Conservation (phyloP, 225 moss, liverwort and hornwort genomes). For the Polytrichum commune region DNA sequence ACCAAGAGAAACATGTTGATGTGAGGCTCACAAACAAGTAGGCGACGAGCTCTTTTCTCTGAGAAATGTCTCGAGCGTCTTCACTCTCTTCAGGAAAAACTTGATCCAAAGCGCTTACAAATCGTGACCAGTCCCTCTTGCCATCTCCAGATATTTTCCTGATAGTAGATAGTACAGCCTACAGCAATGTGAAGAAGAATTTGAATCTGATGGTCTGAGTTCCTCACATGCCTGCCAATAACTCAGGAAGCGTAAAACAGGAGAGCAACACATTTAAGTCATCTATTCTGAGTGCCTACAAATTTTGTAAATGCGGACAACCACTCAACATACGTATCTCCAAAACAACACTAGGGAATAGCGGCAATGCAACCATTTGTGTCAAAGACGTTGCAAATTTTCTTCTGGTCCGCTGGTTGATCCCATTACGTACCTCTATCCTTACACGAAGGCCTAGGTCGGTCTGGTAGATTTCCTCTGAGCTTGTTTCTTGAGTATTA, state of each 20-base stretch:
- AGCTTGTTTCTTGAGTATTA: slow-evolving; percentile 12
- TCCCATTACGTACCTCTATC: slow-evolving; percentile 33
- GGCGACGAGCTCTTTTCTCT: slow-evolving; percentile 36
- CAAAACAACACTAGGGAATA: no score
- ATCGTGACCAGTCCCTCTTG: slow-evolving; percentile 33
- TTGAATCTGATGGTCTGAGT: not conserved
- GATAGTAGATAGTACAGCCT: slow-evolving; percentile 37
- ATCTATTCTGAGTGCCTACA: not conserved
- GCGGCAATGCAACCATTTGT: no score
- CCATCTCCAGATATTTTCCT: slow-evolving; percentile 11
- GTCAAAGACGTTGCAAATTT: not conserved
- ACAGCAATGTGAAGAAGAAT: not conserved
- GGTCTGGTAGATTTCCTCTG: slow-evolving; percentile 29
- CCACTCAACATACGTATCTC: no score
- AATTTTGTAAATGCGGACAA: not conserved
- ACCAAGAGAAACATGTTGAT: not conserved
- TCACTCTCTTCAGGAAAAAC: slow-evolving; percentile 23
- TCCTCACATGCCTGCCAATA: not conserved
- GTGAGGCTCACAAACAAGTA: slow-evolving; percentile 15
- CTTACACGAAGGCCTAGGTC: slow-evolving; percentile 39
- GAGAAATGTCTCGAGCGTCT: slow-evolving; percentile 15
- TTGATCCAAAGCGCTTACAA: slow-evolving; percentile 21
- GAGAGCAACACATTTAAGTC: no score
- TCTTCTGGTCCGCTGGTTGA: not conserved
- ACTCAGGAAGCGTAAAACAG: not conserved